Conservation (phyloP, 768 basidiomycete species). For the Leccinellum albellum region DNA sequence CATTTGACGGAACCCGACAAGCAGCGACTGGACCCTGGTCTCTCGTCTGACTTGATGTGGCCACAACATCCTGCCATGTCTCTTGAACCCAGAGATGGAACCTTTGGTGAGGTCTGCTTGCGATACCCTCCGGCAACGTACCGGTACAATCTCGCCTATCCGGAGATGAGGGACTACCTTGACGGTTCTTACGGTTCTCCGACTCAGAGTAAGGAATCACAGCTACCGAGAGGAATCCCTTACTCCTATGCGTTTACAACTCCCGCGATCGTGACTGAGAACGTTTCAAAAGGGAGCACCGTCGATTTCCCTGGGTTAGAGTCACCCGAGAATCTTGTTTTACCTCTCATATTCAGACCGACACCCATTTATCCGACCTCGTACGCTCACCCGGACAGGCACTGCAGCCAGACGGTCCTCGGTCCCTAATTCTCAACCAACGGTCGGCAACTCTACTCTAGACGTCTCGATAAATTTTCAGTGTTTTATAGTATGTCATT, state of each 20-base stretch:
- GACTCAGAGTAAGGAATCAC: slow-evolving; percentile 9
- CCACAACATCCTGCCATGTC: slow-evolving; percentile 10
- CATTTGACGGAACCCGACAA: slow-evolving; percentile 19
- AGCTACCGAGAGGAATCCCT: slow-evolving; percentile 8
- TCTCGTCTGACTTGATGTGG: slow-evolving; percentile 18
- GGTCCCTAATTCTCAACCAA: neutral
- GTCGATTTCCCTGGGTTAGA: slow-evolving; percentile 1
- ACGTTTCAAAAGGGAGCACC: slow-evolving; percentile 1
- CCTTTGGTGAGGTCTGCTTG: slow-evolving; percentile 8
- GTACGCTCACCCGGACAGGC: slow-evolving; percentile 13
- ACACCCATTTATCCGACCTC: slow-evolving; percentile 28
- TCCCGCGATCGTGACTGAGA: slow-evolving; percentile 1
- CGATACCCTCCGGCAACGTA: slow-evolving; percentile 3
- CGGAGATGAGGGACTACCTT: slow-evolving; percentile 4
- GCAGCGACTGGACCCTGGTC: neutral
- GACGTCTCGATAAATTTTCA: slow-evolving; percentile 1
- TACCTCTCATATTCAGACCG: slow-evolving; percentile 26
- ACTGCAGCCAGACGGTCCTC: neutral
- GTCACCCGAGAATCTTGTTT: slow-evolving; percentile 8
- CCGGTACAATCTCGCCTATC: slow-evolving; percentile 6
- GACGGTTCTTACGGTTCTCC: slow-evolving; percentile 5
- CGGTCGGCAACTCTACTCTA: neutral
- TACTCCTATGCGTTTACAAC: slow-evolving; percentile 5
- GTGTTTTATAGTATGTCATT: slow-evolving; percentile 7
- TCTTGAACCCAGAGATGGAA: slow-evolving; percentile 3